Conservation (phyloP, 768 basidiomycete species). For the Royoungia palumana region DNA sequence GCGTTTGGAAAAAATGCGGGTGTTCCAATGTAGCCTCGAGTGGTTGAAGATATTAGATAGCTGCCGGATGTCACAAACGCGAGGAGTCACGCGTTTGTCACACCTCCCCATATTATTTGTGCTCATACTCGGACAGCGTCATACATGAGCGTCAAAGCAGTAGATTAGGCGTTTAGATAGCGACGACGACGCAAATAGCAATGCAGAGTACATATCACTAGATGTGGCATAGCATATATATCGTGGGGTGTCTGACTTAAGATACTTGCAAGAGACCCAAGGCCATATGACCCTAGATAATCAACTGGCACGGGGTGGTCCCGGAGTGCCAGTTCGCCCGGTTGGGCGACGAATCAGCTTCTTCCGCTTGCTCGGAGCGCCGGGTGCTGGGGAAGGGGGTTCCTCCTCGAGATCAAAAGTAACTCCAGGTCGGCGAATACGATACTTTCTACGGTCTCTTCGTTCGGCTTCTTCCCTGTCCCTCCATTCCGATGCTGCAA, state of each 20-base stretch:
- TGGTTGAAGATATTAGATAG: not conserved
- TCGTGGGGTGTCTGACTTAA: constrained; percentile 16
- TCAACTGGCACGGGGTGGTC: constrained; percentile 22
- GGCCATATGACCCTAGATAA: not conserved
- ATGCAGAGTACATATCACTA: constrained; percentile 26
- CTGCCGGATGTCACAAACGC: constrained; percentile 19
- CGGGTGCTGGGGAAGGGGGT: constrained; percentile 38
- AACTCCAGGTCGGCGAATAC: constrained; percentile 56
- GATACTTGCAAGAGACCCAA: constrained; percentile 17
- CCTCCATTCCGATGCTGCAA: constrained; percentile 70
- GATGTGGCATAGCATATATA: constrained; percentile 31
- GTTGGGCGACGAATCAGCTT: constrained; percentile 30
- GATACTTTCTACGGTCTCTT: constrained; percentile 36
- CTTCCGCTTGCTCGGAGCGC: constrained; percentile 21
- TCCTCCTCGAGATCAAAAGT: constrained; percentile 63
- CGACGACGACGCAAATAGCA: constrained; percentile 10
- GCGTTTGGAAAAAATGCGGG: too few species aligned
- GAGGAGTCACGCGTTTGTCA: constrained; percentile 27
- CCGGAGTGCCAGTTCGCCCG: constrained; percentile 27
- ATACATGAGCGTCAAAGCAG: too few species aligned
- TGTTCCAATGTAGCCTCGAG: not conserved
- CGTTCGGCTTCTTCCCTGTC: constrained; percentile 56
- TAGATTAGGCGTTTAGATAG: constrained; percentile 11
- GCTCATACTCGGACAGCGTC: too few species aligned
- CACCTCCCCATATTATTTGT: too few species aligned